Base-by-base conservation (phyloP, 1,284 basidiomycete species). In the Malassezia sp. region DNA sequence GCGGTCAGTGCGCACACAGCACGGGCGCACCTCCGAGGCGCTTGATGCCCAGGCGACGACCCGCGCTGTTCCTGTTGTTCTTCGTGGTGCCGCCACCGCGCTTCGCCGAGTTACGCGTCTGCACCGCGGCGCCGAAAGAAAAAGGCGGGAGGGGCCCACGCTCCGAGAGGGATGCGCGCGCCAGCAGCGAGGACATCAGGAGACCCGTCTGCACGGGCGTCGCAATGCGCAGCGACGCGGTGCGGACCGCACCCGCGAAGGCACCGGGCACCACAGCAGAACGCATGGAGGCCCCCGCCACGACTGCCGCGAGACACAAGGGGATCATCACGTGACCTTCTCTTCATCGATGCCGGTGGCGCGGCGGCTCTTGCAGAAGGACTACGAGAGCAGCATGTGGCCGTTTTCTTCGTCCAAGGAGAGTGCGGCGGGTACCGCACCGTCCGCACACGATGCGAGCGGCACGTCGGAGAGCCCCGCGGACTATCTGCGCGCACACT, bases 41-140 rank as follows among this genome's bases (percentile, higher is more conserved):
- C 56, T 70, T 70, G 42, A 66, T 60, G 45, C 67, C 67, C 14
- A 70, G 50, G 23, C 67, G 56, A 49, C 62, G 64, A 54, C 67
- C 66, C 21, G 61, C 54, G 39, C 61, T 65, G 50, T 68, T 70
- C 29, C 66, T 52, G 49, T 63, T 65, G 56, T 70, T 70, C 57
- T 68, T 67, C 20, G 67, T 61, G 11, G 59, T 59, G 45, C 67
- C 67, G 42, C 66, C 65, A 11, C 63, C 67, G 24, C 66, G 56
- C 55, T 70, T 70, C 34, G 67, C 63, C 34, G 67, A 68, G 53
- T 70, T 67, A 49, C 67, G 59, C 9, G 60, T 63, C 49, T 70
- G 67, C 20, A 68, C 53, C 8, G 60, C 55, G n/a, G 45, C 60
- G 29, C 58, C 63, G 35, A 64, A 66, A 2, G 58, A 32, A 28